These are phyloP conservation scores for Taphrina confusa DNA, from an alignment of 1,139 yeast genomes.

Conservation along the genomic window DNA sequence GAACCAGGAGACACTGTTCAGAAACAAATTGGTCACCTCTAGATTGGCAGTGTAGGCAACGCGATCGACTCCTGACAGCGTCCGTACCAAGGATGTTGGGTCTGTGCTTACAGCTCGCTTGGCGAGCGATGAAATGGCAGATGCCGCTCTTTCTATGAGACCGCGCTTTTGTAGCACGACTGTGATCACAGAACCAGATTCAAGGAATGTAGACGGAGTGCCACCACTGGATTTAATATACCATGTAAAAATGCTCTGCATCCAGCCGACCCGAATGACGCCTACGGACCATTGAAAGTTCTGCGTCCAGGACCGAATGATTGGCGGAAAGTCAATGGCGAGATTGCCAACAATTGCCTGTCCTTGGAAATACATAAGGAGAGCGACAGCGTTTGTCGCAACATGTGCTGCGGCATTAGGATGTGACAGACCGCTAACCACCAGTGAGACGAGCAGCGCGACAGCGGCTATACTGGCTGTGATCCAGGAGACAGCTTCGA, in stretches of 20 bases:
- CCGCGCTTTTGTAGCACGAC: conserved; percentile 65
- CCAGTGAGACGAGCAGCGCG: conserved; percentile 84
- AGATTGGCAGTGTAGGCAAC: conserved; percentile 82
- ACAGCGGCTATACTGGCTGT: conserved; percentile 88
- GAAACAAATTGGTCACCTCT: conserved; percentile 79
- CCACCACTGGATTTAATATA: conserved; percentile 98
- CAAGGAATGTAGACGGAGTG: conserved; percentile 63
- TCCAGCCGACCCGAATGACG: conserved; percentile 71
- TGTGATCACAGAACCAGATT: conserved; percentile 50
- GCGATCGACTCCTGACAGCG: conserved; percentile 83
- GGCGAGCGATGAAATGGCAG: conserved; percentile 13
- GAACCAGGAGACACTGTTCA: conserved; percentile 84
- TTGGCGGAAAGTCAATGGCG: conserved; percentile 96
- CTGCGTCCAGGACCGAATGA: conserved; percentile 98
- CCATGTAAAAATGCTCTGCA: conserved; percentile 89
- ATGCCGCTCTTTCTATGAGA: conserved; percentile 36
- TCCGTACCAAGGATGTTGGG: conserved; percentile 63
- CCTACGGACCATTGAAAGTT: conserved; percentile 98
- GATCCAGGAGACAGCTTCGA: conserved; percentile 95
- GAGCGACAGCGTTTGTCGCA: conserved; percentile 89
- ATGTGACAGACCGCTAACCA: conserved; percentile 83
- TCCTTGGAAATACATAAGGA: conserved; percentile 90
- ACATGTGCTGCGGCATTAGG: conserved; percentile 94
- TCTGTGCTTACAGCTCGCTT: conserved; percentile 38
- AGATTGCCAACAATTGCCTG: conserved; percentile 92